Percentiles rank a stretch among this genome's conserved stretches.
Evolutionary conservation across 148 eudicot species (phyloP).

Genomic region (Amaranthus hypochondriacus): DNA sequence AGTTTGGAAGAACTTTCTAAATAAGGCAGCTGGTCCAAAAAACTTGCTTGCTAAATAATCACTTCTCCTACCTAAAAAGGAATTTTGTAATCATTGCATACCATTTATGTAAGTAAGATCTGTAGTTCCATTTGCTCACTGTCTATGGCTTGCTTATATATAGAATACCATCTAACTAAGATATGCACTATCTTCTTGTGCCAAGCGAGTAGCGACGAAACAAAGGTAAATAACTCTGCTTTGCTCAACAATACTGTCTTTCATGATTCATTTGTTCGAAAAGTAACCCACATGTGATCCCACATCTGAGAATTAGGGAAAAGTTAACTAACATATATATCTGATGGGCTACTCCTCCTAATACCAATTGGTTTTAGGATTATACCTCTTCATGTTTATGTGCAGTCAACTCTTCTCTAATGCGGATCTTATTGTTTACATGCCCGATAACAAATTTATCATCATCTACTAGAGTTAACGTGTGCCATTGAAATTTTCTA

Average conservation of each 20-base stretch:
- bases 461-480: too few relatives aligned
- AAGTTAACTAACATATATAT: too few relatives aligned
- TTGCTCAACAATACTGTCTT: not conserved
- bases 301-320: too few relatives aligned
- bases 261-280: not conserved
- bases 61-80: constrained; percentile 20
- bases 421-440: too few relatives aligned
- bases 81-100: constrained; percentile 14
- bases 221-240: constrained; percentile 11
- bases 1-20: constrained; percentile 1
- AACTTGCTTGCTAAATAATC: constrained; percentile 10
- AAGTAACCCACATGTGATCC: too few relatives aligned
- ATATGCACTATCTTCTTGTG: constrained; percentile 10
- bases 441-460: too few relatives aligned
- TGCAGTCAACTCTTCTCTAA: too few relatives aligned
- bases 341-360: too few relatives aligned
- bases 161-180: not conserved
- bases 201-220: not conserved
- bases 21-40: constrained; percentile 14
- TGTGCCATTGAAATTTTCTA: not conserved
- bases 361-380: too few relatives aligned
- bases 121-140: not conserved
- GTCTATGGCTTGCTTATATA: constrained; percentile 19
- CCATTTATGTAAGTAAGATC: constrained; percentile 4
- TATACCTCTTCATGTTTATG: too few relatives aligned